Base-by-base conservation (phyloP, 2,329 filamentous ascomycete species). In the Knufia petricola region DNA sequence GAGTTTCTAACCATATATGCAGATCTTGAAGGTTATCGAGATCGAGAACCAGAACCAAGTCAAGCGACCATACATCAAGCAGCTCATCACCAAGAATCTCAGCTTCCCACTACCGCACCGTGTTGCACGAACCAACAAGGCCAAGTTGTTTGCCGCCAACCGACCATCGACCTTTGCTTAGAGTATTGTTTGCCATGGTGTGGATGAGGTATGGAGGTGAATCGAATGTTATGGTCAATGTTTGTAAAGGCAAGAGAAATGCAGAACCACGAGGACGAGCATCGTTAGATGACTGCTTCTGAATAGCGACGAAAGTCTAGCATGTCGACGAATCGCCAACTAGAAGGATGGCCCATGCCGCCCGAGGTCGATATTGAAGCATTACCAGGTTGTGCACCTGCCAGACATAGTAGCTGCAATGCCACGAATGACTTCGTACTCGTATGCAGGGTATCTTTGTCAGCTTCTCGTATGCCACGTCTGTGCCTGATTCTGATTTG, bases 61-160 rank as follows among this genome's bases (percentile, higher is more conserved):
- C 78, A 92, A 90, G 79, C 87, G 92, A 72, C 90, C 92, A 61
- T 98, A 98, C 84, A 94, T 98, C 80, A 94, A 89, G 81, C 92
- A 98, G 78, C 87, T 98, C 72, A 75, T 94, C 70, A 76, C 79
- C 74, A 96, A 96, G 85, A 71, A 81, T 74, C 86, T 98, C 73
- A 87, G 85, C 75, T 98, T 98, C 87, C 92, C 92, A 71, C 87
- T 98, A 63, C 92, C 92, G 70, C 92, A 98, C 82, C 92, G 94
- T 67, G 75, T 89, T 68, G 78, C 83, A 77, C 89, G 88, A 77
- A 78, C 79, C 73, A 36, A 46, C 30, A 36, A 38, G 32, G 81
- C 77, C 78, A 94, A 94, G 82, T 69, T 96, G 71, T 98, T 94
- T 79, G 81, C 85, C 70, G 82, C 87, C 68, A 87, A 81, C 76